Evolutionary conservation across 495 filamentous ascomycete genomes (phyloP), one percentile per base, ranked within the genome.

Genomic region (Penicillium argentinense): DNA sequence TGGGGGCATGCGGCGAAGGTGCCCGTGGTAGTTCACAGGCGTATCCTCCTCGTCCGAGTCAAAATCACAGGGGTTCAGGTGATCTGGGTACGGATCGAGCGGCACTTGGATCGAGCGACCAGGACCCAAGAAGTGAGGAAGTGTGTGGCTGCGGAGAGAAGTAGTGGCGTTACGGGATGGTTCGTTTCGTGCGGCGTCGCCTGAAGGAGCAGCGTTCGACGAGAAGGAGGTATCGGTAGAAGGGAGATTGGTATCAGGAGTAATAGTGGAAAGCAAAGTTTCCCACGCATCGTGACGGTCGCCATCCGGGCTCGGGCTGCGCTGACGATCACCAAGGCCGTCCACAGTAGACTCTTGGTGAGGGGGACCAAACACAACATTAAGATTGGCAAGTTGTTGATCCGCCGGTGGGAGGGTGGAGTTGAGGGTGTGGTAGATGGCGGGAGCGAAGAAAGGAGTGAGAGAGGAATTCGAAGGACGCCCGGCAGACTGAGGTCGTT

Each of bases 171-270:
- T 63, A 28, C 74, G 69, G 7, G 74, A 67, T 4, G 59, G 45
- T 28, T 39, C 51, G 24, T 45, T 56, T 16, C 49, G 61, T 4
- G 57, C 42, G 9, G 45, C 41, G 39, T 62, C 60, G 6, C 66
- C 53, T 8, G 74, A 64, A 12, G 74, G 68, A 3, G 81, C 81
- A 4, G 80, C 74, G 0, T 80, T 77, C 0, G 87, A 90, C 0
- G 81, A 79, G 59, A 93, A 96, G 2, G 89, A 93, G 1, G 88
- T 87, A 30, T 86, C 82, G 2, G 79, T 80, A 57, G 88, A 95
- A 1, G 89, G 89, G 7, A 89, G 77, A 39, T 83, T 85, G 7
- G 83, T 80, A 63, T 95, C 91, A 3, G 88, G 89, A 0, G 86
- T 81, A 36, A 96, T 80, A 2, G 88, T 93, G 7, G 78, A 84